A percentile compares a stretch with the other conserved stretches of the same genome.
These are phyloP conservation scores for Seminavis robusta DNA, from an alignment of 108 stramenopile species.

Conservation along the genomic window DNA sequence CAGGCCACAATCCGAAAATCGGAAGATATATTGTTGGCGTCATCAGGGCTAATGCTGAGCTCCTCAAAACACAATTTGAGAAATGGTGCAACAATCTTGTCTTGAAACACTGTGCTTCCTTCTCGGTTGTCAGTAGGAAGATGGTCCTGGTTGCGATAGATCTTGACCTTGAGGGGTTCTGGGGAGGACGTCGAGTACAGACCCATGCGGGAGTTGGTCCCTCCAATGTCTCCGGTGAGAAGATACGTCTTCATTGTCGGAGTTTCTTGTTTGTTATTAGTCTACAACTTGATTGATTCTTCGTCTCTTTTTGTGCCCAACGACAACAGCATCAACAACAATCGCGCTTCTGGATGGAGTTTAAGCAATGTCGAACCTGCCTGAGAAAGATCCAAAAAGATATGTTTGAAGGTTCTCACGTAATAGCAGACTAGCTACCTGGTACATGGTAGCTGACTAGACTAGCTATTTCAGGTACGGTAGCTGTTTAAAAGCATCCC, in stretches of 20 bases:
- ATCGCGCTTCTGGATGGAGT: too few species aligned
- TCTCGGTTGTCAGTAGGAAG: constrained; percentile 21
- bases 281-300: too few species aligned
- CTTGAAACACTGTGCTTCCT: constrained; percentile 39
- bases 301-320: too few species aligned
- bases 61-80: constrained; percentile 58
- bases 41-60: constrained; percentile 25
- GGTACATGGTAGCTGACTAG: too few species aligned
- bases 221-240: constrained; percentile 87
- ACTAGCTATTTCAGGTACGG: too few species aligned
- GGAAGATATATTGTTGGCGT: constrained; percentile 24
- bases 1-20: constrained; percentile 58
- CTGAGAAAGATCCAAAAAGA: too few species aligned
- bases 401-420: too few species aligned
- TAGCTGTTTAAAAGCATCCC: too few species aligned
- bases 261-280: too few species aligned
- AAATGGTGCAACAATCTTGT: constrained; percentile 62
- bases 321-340: too few species aligned
- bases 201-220: constrained; percentile 86
- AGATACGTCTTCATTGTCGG: constrained; percentile 53
- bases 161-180: constrained; percentile 41
- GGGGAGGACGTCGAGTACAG: constrained; percentile 40
- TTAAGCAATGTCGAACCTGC: too few species aligned
- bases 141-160: constrained; percentile 53
- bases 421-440: too few species aligned